phyloP scores from a whole-genome alignment of 1,139 yeast species.

The Pichia sp. region DNA sequence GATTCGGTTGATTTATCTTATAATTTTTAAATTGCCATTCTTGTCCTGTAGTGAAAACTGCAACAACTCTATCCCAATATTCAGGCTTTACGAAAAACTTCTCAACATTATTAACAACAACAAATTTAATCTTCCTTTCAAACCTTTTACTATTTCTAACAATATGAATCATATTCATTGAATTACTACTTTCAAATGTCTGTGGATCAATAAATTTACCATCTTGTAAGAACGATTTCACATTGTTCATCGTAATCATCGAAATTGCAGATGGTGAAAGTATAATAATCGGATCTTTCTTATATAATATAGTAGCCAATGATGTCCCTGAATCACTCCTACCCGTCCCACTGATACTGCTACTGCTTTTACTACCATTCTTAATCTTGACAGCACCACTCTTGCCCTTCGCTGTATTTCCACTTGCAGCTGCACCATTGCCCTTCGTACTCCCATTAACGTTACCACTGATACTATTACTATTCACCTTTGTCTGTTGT shows the following conservation, averaged over 20 bases:
- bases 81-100: constrained; percentile 90
- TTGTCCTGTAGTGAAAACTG: constrained; percentile 94
- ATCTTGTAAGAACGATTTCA: constrained; percentile 72
- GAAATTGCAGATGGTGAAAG: constrained; percentile 95
- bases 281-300: constrained; percentile 81
- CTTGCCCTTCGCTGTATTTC: neutral
- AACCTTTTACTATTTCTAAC: constrained; percentile 51
- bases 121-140: constrained; percentile 50
- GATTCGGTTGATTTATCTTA: constrained; percentile 74
- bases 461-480: neutral
- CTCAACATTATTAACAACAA: constrained; percentile 84
- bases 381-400: constrained; percentile 31
- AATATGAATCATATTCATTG: constrained; percentile 43
- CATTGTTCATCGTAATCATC: constrained; percentile 68
- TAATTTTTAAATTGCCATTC: constrained; percentile 92
- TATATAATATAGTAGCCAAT: constrained; percentile 10
- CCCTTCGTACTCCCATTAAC: no score
- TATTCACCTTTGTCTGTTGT: neutral
- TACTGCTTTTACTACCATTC: constrained; percentile 12
- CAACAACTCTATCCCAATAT: constrained; percentile 95
- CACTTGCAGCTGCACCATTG: neutral
- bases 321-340: constrained; percentile 4
- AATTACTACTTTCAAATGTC: constrained; percentile 24
- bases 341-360: constrained; percentile 4
- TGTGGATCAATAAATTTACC: constrained; percentile 53